A percentile compares a stretch with the other conserved stretches of the same genome.
phyloP scores from a whole-genome alignment of 768 basidiomycete species.

The Lactarius quietus region DNA sequence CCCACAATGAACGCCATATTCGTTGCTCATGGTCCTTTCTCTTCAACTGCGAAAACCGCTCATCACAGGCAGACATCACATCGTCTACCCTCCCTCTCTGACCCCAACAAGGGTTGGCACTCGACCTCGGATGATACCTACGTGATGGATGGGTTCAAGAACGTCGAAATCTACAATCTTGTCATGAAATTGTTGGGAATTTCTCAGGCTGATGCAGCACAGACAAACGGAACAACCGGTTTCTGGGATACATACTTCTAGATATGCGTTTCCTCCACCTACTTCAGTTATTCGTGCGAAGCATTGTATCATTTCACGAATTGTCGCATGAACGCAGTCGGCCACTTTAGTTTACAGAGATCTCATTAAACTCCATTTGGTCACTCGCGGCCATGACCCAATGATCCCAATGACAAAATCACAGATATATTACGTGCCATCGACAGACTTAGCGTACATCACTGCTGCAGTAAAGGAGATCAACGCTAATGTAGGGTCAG shows the following conservation, averaged over 20 bases:
- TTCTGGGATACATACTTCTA: conserved; percentile 84
- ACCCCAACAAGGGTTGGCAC: conserved; percentile 56
- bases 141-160: conserved; percentile 79
- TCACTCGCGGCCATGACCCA: too few species aligned
- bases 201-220: conserved; percentile 44
- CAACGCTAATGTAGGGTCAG: conserved; percentile 5
- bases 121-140: conserved; percentile 61
- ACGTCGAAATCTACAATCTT: conserved; percentile 83
- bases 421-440: background rate
- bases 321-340: background rate
- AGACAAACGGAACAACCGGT: conserved; percentile 71
- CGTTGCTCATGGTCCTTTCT: conserved; percentile 89
- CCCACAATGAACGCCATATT: conserved; percentile 84
- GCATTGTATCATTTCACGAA: background rate
- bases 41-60: conserved; percentile 57
- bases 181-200: conserved; percentile 72
- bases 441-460: background rate
- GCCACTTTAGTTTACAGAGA: too few species aligned
- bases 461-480: conserved; percentile 1
- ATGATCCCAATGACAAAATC: too few species aligned
- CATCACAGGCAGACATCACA: conserved; percentile 35
- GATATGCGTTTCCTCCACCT: background rate
- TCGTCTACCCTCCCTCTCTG: conserved; percentile 30
- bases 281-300: too few species aligned
- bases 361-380: too few species aligned